Evolutionary conservation across 805 yeast genomes (phyloP).

Genomic region (Metschnikowia cerradonensis): DNA sequence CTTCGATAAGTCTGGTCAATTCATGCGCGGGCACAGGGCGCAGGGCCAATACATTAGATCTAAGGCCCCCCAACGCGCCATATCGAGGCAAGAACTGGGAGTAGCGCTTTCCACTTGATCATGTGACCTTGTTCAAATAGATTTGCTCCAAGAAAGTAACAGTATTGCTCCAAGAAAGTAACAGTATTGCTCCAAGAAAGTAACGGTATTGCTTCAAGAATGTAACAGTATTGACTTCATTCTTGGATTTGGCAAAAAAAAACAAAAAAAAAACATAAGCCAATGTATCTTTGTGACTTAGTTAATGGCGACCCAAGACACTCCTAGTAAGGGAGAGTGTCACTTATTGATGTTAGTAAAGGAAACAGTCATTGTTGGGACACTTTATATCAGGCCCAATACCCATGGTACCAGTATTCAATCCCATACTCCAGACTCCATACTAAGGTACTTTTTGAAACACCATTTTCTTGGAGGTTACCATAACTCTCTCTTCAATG

Average conservation of each 20-base stretch:
- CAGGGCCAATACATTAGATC: not conserved
- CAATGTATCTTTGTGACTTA: not conserved
- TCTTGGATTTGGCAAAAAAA: too few species aligned
- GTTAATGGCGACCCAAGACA: not conserved
- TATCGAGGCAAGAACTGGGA: not conserved
- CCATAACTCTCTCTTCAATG: too few species aligned
- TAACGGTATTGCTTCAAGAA: not conserved
- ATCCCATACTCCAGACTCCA: too few species aligned
- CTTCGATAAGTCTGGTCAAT: not conserved
- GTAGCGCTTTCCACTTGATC: not conserved
- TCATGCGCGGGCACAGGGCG: not conserved
- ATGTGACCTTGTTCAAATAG: not conserved
- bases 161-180: too few species aligned
- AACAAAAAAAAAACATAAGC: too few species aligned
- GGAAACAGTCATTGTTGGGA: too few species aligned
- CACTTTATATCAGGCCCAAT: too few species aligned
- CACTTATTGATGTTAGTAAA: too few species aligned
- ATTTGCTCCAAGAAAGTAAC: not conserved
- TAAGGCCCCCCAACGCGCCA: not conserved
- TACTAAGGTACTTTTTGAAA: too few species aligned
- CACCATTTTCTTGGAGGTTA: too few species aligned
- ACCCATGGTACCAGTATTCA: too few species aligned
- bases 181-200: too few species aligned
- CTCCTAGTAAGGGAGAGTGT: not conserved
- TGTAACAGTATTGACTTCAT: not conserved